Percentiles rank a stretch among this genome's conserved stretches.
Conservation (phyloP, 805 yeast genomes). For the Cyberlindnera xishuangbannaensis region DNA sequence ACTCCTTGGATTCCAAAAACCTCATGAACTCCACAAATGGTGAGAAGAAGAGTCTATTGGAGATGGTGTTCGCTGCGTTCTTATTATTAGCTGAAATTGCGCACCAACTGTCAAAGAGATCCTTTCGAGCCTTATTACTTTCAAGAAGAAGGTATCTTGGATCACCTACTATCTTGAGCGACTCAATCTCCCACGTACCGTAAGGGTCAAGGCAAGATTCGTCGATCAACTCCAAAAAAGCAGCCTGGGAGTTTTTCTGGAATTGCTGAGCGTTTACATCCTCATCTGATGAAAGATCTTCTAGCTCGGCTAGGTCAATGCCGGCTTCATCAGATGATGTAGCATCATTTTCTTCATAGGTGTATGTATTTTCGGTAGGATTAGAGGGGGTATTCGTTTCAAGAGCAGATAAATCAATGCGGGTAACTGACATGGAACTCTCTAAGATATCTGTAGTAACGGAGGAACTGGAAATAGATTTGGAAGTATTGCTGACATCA, state of each 20-base stretch:
- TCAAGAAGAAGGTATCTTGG: conserved; percentile 33
- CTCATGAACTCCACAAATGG: conserved; percentile 23
- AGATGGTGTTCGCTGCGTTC: conserved; percentile 3
- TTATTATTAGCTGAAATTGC: conserved; percentile 4
- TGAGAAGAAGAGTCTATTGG: too few relatives aligned
- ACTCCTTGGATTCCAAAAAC: conserved; percentile 24
- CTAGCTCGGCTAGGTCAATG: conserved; percentile 17
- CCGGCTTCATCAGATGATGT: conserved; percentile 23
- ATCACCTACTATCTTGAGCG: conserved; percentile 35
- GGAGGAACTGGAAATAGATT: too few relatives aligned
- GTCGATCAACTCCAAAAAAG: conserved; percentile 33
- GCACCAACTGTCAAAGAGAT: conserved; percentile 44
- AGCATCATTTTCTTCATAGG: neutral
- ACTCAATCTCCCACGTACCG: conserved; percentile 43
- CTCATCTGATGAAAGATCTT: conserved; percentile 20
- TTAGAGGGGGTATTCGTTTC: neutral
- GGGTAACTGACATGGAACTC: too few relatives aligned
- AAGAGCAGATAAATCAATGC: too few relatives aligned
- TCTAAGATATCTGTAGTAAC: too few relatives aligned
- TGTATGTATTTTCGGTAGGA: neutral
- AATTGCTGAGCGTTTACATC: conserved; percentile 2
- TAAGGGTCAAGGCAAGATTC: conserved; percentile 35
- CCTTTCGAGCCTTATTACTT: conserved; percentile 30
- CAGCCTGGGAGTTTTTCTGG: conserved; percentile 3
- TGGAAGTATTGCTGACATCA: too few relatives aligned